Base-by-base conservation (phyloP, 352 stramenopile species). In the Phytopythium oedochilum region DNA sequence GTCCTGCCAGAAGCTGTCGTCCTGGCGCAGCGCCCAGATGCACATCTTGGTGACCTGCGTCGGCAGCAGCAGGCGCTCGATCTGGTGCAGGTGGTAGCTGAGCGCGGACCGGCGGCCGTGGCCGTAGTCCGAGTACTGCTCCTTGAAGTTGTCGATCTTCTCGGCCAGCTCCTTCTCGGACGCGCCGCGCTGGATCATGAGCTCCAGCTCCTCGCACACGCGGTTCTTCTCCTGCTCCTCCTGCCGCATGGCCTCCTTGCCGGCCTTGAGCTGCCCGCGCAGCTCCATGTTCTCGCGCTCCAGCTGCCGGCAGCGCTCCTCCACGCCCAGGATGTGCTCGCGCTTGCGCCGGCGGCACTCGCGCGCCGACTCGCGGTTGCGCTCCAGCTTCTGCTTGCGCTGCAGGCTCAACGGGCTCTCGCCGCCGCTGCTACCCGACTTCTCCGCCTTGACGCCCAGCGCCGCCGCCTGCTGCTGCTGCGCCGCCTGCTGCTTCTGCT, bases 141-240 rank as follows among this genome's bases (percentile, higher is more conserved):
- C 93, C 34, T 96, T 96, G 65, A 97, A 97, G 63, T 97, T 97
- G 73, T 98, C 89, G 44, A 98, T 97, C 69, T 97, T 97, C 57
- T 96, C 85, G 47, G 93, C 93, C 8, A 98, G 81, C 54, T 93
- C 86, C 34, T 84, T 86, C 69, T 97, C 92, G 10, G 66, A 86
- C 34, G 82, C 81, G 38, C 76, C 78, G 38, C 78, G 66, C 64
- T 88, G 66, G 55, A 94, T 89, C 85, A 94, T 93, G 39, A 80
- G 65, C 63, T 91, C 77, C 6, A 94, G 71, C 57, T 93, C 79
- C 54, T 92, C 75, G 53, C 78, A 91, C 55, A 94, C 78, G 31
- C 76, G 78, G 53, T 94, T 88, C 66, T 91, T 94, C 57, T 93
- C 87, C 31, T 88, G 80, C 55, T 93, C 78, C 55, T 94, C 86